A percentile compares a stretch with the other conserved stretches of the same genome.
Evolutionary conservation across 2,329 filamentous ascomycete species (phyloP).

Genomic region (Grosmannia clavigera): DNA sequence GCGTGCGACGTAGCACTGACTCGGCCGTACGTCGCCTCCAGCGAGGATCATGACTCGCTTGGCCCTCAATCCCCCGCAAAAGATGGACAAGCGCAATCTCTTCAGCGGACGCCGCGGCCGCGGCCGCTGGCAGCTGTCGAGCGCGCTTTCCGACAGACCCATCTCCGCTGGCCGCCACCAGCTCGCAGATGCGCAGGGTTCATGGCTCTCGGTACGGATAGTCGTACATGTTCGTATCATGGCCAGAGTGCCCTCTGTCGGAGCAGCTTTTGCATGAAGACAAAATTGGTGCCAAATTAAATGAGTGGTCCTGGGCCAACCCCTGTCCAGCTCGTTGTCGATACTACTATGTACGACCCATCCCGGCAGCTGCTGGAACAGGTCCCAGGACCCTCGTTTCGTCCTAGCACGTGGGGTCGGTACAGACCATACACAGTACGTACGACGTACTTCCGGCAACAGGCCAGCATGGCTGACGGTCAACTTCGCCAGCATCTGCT

Average conservation of each 20-base stretch:
- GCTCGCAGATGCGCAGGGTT: background rate
- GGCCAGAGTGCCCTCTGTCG: background rate
- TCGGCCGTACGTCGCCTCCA: too few species aligned
- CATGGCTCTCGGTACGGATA: background rate
- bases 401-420: background rate
- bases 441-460: background rate
- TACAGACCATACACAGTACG: too few species aligned
- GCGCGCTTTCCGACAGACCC: background rate
- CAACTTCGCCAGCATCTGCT: background rate
- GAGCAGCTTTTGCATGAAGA: too few species aligned
- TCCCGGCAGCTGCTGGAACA: background rate
- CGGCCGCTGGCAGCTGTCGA: background rate
- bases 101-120: background rate
- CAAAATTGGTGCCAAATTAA: too few species aligned
- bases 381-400: background rate
- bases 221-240: background rate
- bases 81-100: background rate
- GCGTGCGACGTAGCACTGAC: too few species aligned
- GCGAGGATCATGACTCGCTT: too few species aligned
- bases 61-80: background rate
- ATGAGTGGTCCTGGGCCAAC: too few species aligned
- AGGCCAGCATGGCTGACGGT: background rate
- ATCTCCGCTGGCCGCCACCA: background rate
- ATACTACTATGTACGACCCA: background rate
- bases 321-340: background rate